These are phyloP conservation scores for Solioccasus polychromus DNA, from an alignment of 768 basidiomycete genomes.

Conservation along the genomic window DNA sequence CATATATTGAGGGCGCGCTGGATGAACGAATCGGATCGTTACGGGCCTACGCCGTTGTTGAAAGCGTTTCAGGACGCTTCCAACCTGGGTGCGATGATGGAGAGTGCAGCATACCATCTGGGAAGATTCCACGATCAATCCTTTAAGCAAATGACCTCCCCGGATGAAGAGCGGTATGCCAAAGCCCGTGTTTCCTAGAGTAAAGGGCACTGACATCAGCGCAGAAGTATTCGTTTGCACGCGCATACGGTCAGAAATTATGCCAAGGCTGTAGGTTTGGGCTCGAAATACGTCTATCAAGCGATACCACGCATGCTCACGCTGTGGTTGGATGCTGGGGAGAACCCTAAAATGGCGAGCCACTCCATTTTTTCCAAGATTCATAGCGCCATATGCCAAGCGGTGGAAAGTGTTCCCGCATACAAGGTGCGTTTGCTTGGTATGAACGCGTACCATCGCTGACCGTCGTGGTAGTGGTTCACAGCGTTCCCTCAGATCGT, in stretches of 20 bases:
- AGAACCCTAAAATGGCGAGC: conserved; percentile 32
- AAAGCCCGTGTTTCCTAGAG: not conserved
- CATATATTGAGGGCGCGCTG: conserved; percentile 82
- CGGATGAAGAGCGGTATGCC: conserved; percentile 54
- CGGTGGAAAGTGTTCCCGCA: conserved; percentile 60
- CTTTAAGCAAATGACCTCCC: conserved; percentile 49
- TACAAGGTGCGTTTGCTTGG: conserved; percentile 63
- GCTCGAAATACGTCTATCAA: conserved; percentile 96
- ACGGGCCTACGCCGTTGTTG: conserved; percentile 60
- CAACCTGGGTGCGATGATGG: conserved; percentile 57
- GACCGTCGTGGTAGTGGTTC: conserved; percentile 65
- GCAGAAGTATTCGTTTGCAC: conserved; percentile 64
- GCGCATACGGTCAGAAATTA: conserved; percentile 64
- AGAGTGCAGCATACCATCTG: conserved; percentile 81
- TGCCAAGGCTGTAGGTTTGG: conserved; percentile 66
- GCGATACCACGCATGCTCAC: conserved; percentile 92
- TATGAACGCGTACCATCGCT: not conserved
- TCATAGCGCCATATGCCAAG: conserved; percentile 51
- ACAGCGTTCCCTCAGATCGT: conserved; percentile 97
- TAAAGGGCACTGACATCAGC: not conserved
- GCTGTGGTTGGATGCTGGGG: conserved; percentile 92
- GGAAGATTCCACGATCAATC: conserved; percentile 87
- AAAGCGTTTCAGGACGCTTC: conserved; percentile 54
- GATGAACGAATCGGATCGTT: conserved; percentile 89
- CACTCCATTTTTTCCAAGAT: conserved; percentile 51